Conservation (phyloP, 208 protist genomes). For the Strigomonas culicis region DNA sequence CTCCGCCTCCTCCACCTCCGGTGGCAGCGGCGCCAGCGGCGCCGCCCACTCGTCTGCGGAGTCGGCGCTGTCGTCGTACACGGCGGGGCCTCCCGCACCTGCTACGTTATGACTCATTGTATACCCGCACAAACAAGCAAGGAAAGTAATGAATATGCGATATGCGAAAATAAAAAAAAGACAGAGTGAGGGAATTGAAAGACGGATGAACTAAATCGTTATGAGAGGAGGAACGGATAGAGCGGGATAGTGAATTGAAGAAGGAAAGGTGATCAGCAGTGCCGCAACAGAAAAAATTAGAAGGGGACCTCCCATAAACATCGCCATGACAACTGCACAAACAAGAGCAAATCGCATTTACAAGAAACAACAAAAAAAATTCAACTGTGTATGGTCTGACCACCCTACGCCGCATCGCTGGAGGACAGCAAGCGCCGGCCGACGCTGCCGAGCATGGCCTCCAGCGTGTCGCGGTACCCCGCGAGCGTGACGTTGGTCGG, state of each 20-base stretch:
- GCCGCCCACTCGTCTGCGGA: constrained; percentile 75
- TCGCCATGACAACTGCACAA: too few species aligned
- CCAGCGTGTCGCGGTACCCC: constrained; percentile 53
- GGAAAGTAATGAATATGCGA: not conserved
- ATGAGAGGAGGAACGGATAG: too few species aligned
- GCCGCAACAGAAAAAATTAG: too few species aligned
- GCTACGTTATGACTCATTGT: not conserved
- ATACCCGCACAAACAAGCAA: not conserved
- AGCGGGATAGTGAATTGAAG: too few species aligned
- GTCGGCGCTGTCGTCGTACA: constrained; percentile 34
- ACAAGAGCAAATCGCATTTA: constrained; percentile 3
- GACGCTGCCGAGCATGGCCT: constrained; percentile 60
- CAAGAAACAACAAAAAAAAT: not conserved
- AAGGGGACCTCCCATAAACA: too few species aligned
- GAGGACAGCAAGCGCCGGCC: constrained; percentile 34
- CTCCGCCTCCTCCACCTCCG: not conserved
- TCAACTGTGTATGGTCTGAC: not conserved
- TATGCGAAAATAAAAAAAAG: constrained; percentile 11
- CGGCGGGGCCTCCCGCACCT: not conserved
- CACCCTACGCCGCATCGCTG: not conserved
- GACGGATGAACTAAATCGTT: too few species aligned
- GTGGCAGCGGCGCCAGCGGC: constrained; percentile 15
- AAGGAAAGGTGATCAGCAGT: too few species aligned
- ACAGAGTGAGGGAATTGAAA: not conserved
- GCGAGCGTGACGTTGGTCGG: constrained; percentile 63